Conservation (phyloP, 441 rosid species). For the Populus hybrid region DNA sequence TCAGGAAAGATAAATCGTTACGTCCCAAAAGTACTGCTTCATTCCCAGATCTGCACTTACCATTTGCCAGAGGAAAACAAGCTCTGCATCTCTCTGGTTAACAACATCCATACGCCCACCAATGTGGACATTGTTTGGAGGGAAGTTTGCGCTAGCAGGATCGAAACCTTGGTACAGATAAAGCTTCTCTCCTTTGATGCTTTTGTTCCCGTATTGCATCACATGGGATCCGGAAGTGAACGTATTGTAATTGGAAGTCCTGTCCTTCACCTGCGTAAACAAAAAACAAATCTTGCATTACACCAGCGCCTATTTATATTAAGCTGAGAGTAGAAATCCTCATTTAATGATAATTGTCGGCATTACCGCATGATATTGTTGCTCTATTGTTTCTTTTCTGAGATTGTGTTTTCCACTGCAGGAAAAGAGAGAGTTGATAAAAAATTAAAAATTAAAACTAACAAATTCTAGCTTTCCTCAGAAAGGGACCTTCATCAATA, state of each 20-base stretch:
- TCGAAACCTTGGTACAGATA: slow-evolving; percentile 74
- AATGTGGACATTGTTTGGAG: slow-evolving; percentile 30
- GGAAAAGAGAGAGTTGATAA: not conserved
- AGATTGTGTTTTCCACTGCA: slow-evolving; percentile 80
- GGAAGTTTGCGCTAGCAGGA: slow-evolving; percentile 50
- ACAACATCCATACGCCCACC: slow-evolving; percentile 38
- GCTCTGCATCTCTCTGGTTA: slow-evolving; percentile 89
- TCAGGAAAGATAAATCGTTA: too few relatives aligned
- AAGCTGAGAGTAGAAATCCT: not conserved
- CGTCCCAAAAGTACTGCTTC: too few relatives aligned
- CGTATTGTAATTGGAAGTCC: slow-evolving; percentile 63
- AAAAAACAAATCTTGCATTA: not conserved
- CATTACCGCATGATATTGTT: slow-evolving; percentile 43
- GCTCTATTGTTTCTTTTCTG: slow-evolving; percentile 66
- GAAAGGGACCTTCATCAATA: not conserved
- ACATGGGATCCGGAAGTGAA: slow-evolving; percentile 73
- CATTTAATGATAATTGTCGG: not conserved
- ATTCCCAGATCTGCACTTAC: slow-evolving; percentile 22
- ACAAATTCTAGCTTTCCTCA: not conserved
- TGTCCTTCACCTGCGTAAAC: slow-evolving; percentile 54
- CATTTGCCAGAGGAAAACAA: slow-evolving; percentile 82
- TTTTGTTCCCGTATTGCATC: slow-evolving; percentile 74
- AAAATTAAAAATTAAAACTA: not conserved
- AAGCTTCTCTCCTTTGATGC: slow-evolving; percentile 58
- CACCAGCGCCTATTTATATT: not conserved